phyloP scores from a whole-genome alignment of 1,139 yeast species.

The Blastobotrys elegans region DNA sequence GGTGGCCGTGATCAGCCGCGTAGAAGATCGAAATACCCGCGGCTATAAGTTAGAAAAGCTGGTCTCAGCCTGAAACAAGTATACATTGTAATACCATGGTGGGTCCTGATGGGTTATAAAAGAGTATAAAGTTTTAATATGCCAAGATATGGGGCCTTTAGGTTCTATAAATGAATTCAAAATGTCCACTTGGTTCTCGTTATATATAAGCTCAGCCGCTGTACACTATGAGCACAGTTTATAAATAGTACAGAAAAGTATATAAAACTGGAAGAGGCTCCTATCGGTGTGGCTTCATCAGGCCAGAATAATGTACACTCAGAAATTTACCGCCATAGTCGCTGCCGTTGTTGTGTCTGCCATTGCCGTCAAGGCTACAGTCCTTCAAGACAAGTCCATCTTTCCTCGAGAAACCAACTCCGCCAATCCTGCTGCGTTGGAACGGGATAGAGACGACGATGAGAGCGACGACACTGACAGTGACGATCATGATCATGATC shows the following conservation, averaged over 20 bases:
- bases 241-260: neutral
- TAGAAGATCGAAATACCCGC: too few relatives aligned
- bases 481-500: neutral
- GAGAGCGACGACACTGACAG: neutral
- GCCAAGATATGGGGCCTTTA: neutral
- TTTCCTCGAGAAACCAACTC: neutral
- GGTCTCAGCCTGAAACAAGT: too few relatives aligned
- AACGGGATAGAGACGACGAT: neutral
- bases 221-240: neutral
- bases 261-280: neutral
- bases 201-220: too few relatives aligned
- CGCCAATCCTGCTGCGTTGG: neutral
- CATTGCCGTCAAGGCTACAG: neutral
- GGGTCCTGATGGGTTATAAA: too few relatives aligned
- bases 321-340: neutral
- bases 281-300: neutral
- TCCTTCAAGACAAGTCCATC: neutral
- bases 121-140: neutral
- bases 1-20: too few relatives aligned
- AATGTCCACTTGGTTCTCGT: too few relatives aligned
- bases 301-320: neutral
- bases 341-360: neutral
- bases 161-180: too few relatives aligned
- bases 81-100: too few relatives aligned
- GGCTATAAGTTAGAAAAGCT: too few relatives aligned